Evolutionary conservation across 2,329 filamentous ascomycete genomes (phyloP), one percentile per base, ranked within the genome.

Genomic region (Elsinoe ampelina): DNA sequence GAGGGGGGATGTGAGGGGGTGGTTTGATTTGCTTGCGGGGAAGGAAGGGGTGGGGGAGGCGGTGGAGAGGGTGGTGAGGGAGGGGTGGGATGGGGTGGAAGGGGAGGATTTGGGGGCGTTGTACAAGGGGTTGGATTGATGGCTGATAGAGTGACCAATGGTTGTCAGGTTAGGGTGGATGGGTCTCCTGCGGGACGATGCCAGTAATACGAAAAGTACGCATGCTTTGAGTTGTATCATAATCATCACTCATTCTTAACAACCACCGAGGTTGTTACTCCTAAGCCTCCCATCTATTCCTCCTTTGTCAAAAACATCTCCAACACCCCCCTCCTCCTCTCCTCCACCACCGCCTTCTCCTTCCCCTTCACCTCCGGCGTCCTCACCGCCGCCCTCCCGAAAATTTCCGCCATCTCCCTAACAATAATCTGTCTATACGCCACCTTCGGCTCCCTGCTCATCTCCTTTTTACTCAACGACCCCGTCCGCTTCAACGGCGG

Each of bases 391-490:
- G 81, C 74, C 1, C 74, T 73, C 1, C 81, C 80, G 61, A 93
- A 85, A 0, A 89, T 71, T 51, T 82, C 79, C 0, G 86, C 84
- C 38, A 85, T 81, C 72, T 78, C 69, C 86, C 82, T 54, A 84
- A 78, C 1, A 77, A 74, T 59, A 80, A 74, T 56, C 84, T 75
- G 61, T 41, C 85, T 75, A 58, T 78, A 80, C n/a, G 77, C 73
- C 12, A 79, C 66, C 2, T 76, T 73, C 0, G 76, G 75, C 48
- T 78, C 74, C 50, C 73, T 72, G 4, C 72, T 72, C 58, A 71
- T 54, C 12, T 68, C 71, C 35, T 62, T 68, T 58, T 69, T 69
- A 54, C 68, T 65, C 54, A 71, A 51, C 60, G 61, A 61, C 20
- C 64, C 68, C 42, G 58, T 65, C 59, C 61, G 48, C 60, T 67